Percentiles rank a stretch among this genome's conserved stretches.
phyloP scores from a whole-genome alignment of 495 filamentous ascomycete genomes.

The Trichocladium uniseriatum region DNA sequence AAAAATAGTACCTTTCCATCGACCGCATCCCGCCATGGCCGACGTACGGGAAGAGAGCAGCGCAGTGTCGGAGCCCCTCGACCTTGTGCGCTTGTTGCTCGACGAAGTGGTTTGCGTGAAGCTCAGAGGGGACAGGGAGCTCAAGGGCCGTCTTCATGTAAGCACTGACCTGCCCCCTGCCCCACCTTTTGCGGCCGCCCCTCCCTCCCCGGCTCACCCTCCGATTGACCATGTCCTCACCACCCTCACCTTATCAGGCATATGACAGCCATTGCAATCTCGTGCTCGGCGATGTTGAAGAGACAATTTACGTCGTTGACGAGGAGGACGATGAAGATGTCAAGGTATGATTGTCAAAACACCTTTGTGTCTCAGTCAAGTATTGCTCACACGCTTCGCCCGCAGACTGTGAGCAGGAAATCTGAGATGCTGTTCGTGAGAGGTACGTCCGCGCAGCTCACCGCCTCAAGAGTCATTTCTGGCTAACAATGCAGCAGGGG shows the following conservation, averaged over 20 bases:
- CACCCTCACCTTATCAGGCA: conserved; percentile 48
- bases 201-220: background rate
- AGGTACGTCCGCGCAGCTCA: conserved; percentile 47
- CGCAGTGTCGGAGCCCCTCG: conserved; percentile 77
- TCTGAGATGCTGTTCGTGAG: conserved; percentile 99
- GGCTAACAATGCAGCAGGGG: conserved; percentile 46
- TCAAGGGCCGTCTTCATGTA: conserved; percentile 92
- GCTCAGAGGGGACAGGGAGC: conserved; percentile 85
- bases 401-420: conserved; percentile 84
- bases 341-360: conserved; percentile 18
- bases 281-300: conserved; percentile 93
- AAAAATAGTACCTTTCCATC: background rate
- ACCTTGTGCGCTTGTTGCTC: conserved; percentile 85
- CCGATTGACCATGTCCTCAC: conserved; percentile 8
- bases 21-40: conserved; percentile 46
- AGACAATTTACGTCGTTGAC: conserved; percentile 90
- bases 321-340: conserved; percentile 59
- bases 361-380: background rate
- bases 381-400: background rate
- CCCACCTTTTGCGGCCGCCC: background rate
- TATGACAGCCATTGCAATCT: conserved; percentile 99
- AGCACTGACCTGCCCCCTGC: conserved; percentile 17
- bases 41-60: conserved; percentile 57
- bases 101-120: conserved; percentile 97
- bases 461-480: background rate